These are phyloP conservation scores for Spatholobus suberectus DNA, from an alignment of 306 rosid genomes.

Conservation along the genomic window DNA sequence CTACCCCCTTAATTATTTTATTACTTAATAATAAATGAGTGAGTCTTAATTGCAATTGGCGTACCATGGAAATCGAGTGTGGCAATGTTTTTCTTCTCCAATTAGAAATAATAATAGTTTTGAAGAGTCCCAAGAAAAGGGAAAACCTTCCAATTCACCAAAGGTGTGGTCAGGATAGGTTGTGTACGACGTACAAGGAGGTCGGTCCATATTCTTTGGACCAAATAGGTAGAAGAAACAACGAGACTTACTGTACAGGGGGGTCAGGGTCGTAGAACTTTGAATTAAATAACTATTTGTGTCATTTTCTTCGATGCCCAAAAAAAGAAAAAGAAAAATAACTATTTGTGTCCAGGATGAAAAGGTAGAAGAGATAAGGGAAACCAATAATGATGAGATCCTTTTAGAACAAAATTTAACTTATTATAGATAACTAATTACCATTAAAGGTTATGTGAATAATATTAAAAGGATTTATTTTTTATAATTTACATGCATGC, in stretches of 20 bases:
- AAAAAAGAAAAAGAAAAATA: no score
- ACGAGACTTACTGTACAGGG: slow-evolving; percentile 1
- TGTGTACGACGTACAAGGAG: neutral
- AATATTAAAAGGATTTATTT: neutral
- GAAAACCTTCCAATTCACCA: neutral
- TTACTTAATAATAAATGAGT: neutral
- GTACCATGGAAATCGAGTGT: neutral
- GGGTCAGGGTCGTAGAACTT: slow-evolving; percentile 26
- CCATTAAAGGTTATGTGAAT: neutral
- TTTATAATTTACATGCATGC: neutral
- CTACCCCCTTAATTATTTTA: neutral
- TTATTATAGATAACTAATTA: neutral
- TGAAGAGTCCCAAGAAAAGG: neutral
- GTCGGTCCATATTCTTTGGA: slow-evolving; percentile 35
- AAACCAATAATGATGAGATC: neutral
- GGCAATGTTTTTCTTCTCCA: neutral
- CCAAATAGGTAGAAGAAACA: slow-evolving; percentile 16
- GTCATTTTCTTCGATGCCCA: no score
- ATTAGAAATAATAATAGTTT: neutral
- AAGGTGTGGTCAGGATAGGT: slow-evolving; percentile 2
- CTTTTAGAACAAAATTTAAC: neutral
- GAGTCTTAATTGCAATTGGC: neutral
- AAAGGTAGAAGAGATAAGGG: no score
- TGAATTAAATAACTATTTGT: no score
- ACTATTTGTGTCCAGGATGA: no score